Evolutionary conservation across 495 filamentous ascomycete genomes (phyloP).

Genomic region (Penicillium simplicissimum): DNA sequence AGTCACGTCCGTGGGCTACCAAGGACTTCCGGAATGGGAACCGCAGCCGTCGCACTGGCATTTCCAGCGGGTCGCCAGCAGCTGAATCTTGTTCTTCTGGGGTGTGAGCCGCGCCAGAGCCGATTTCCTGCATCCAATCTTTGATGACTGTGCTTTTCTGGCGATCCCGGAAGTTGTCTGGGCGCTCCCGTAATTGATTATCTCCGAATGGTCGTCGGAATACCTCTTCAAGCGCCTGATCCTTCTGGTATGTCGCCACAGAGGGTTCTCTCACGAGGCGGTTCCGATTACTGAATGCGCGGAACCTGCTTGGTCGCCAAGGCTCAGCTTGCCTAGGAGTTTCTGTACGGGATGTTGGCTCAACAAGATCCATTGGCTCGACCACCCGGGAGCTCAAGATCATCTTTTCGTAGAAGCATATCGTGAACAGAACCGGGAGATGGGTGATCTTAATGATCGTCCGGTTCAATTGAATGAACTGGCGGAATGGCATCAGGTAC

Average conservation of each 20-base stretch:
- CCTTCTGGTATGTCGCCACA: conserved; percentile 80
- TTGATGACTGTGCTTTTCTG: conserved; percentile 75
- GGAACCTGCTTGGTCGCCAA: conserved; percentile 53
- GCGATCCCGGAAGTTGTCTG: conserved; percentile 56
- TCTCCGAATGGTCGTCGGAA: conserved; percentile 66
- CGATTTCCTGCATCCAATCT: conserved; percentile 80
- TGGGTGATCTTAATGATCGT: conserved; percentile 88
- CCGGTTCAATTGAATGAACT: conserved; percentile 80
- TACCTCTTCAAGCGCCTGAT: conserved; percentile 87
- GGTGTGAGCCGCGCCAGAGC: conserved; percentile 61
- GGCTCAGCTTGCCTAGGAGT: conserved; percentile 28
- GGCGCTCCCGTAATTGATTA: conserved; percentile 44
- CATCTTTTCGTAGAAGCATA: conserved; percentile 82
- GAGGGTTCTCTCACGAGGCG: conserved; percentile 77
- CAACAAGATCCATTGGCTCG: conserved; percentile 71
- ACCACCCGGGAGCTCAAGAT: conserved; percentile 69
- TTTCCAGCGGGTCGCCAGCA: conserved; percentile 56
- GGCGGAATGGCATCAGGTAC: conserved; percentile 72
- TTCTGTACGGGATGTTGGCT: conserved; percentile 42
- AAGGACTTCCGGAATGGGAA: conserved; percentile 36
- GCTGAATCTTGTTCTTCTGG: conserved; percentile 63
- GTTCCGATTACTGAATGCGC: conserved; percentile 64
- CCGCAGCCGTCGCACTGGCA: conserved; percentile 34
- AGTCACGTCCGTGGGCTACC: conserved; percentile 43
- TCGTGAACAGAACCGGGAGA: conserved; percentile 78